Conservation (phyloP, 129 eudicot species). For the Lactuca saligna region DNA sequence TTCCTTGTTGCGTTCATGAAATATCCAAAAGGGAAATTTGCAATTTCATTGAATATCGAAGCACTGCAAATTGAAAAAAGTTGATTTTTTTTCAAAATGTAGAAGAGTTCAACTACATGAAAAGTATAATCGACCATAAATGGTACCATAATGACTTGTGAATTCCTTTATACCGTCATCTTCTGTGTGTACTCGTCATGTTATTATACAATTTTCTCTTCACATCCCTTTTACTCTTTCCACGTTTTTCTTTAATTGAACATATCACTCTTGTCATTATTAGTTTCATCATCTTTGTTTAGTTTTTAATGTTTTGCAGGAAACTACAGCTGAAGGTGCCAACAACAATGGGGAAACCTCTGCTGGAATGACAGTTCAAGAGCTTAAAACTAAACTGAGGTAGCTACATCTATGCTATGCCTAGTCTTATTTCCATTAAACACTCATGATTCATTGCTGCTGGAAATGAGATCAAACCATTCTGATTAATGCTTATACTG, state of each 20-base stretch:
- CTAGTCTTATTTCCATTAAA: background rate
- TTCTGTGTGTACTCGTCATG: background rate
- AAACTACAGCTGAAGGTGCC: conserved; percentile 11
- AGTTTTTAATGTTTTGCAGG: conserved; percentile 20
- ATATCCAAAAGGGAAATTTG: background rate
- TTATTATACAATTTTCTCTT: conserved; percentile 1
- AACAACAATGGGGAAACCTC: conserved; percentile 20
- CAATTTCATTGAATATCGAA: background rate
- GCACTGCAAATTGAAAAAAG: too few species aligned
- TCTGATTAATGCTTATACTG: background rate
- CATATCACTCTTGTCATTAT: background rate
- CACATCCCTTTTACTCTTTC: background rate
- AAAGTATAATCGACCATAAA: too few species aligned
- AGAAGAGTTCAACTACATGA: too few species aligned
- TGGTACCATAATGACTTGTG: background rate
- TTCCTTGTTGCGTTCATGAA: background rate
- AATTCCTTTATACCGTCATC: background rate
- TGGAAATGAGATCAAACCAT: background rate
- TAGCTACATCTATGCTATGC: background rate
- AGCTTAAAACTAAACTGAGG: conserved; percentile 52
- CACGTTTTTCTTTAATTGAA: conserved; percentile 2
- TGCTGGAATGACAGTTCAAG: conserved; percentile 58
- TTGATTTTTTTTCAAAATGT: too few species aligned
- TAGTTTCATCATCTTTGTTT: background rate
- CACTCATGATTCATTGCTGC: background rate